Base-by-base conservation (phyloP, 2,329 filamentous ascomycete species). In the Cryphonectria nitschkei region DNA sequence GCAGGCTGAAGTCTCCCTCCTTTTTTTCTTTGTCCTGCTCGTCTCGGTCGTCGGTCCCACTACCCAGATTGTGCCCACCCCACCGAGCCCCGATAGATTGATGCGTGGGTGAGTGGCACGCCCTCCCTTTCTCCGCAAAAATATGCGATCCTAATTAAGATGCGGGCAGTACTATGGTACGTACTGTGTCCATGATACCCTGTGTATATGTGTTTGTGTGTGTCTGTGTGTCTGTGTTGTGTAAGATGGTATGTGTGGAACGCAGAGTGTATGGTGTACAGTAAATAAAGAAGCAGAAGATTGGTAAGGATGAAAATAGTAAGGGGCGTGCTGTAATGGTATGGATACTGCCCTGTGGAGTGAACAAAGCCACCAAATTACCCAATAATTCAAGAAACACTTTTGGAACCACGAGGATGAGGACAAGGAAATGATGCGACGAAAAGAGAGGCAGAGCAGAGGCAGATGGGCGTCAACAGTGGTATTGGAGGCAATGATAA, bases 31-130 rank as follows among this genome's bases (percentile, higher is more conserved):
- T 29, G 58, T 19, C n/a, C 56, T 46, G 34, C 22, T 16, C 14
- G 22, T 29, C 8, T 70, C 64, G 68, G 70, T 67, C 68, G 68
- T 68, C 68, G 68, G 70, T 64, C 58, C 70, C 70, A 50, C 68
- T 72, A 37, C 70, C 68, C 14, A 64, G 46, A 39, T 32, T 26
- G 60, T 32, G 32, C 63, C 26, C 41, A 37, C 63, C 41, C 41
- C 29, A 43, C 26, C 63, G n/a, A 65, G 26, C 32, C 58, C 58
- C 58, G 58, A 61, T 61, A n/a, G 32, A 37, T 61, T 6, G 7
- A 19, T 19, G 26, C 0, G 46, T 50, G 46, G 46, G n/a, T 50
- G 46, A 19, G 46, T 50, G 46, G 22, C 46, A 50, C 46, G 46
- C 46, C 19, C 46, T 50, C 22, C 19, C 39, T 65, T 65, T 65